Base-by-base conservation (phyloP, 2,329 filamentous ascomycete species). In the Sordariomycetes sp. region DNA sequence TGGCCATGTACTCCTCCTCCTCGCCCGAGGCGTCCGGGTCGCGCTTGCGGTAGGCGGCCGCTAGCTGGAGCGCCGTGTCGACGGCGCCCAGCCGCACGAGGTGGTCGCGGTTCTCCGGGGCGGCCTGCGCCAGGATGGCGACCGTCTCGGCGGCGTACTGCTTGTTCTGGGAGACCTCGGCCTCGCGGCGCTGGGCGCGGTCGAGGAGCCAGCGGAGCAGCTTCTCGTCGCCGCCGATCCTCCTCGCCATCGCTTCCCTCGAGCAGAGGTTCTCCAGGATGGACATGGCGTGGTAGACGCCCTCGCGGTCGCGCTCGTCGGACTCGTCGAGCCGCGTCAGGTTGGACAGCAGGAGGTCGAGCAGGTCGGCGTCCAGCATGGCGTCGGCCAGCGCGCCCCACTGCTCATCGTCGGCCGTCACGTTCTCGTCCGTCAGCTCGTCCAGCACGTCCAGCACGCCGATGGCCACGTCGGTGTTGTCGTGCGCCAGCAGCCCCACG, bases 381-480 rank as follows among this genome's bases (percentile, higher is more conserved):
- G 78, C 84, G 69, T 82, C 83, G 0, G 92, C 90, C 10, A 99
- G 73, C 1, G 73, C 77, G 61, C 88, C 83, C 90, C 92, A 97
- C 65, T 97, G 85, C 58, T 83, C 83, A 64, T 91, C 86, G 60
- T 87, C 84, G 2, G 89, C 90, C 50, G 86, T 80, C 2, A 96
- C 90, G 67, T 97, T 93, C 68, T 99, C 92, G 65, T 97, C 94
- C 16, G 90, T 95, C 64, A 97, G 76, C 73, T 99, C 94, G 59
- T 84, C 86, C 55, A 99, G 83, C 53, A 97, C 89, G 73, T 97
- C 89, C 55, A 96, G 86, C 0, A 88, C 89, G 62, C 88, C 89
- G 65, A 97, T 96, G 12, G 94, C 91, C 63, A 99, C 95, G 67
- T 99, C 94, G 0, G 92, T 93, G 69, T 99, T 99, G 66, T 99